phyloP scores from a whole-genome alignment of 2,329 filamentous ascomycete genomes.

The Geosmithia morbida region DNA sequence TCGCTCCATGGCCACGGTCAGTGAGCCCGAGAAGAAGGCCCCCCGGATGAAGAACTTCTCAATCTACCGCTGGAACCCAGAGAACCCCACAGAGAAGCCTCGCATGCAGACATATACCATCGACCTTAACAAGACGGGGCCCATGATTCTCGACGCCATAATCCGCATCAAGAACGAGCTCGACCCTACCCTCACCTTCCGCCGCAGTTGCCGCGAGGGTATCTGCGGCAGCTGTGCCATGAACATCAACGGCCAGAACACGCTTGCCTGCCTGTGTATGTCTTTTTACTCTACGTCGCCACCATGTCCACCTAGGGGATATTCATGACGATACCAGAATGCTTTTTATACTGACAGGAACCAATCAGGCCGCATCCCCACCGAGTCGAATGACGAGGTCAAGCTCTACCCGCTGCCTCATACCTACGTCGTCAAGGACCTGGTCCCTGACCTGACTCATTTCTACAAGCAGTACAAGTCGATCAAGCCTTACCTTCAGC shows the following conservation, averaged over 20 bases:
- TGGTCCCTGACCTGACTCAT: slow-evolving; percentile 92
- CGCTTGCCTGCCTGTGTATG: slow-evolving; percentile 91
- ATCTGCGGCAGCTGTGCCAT: slow-evolving; percentile 98
- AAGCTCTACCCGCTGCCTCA: slow-evolving; percentile 97
- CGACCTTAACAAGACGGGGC: slow-evolving; percentile 96
- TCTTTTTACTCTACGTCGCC: slow-evolving; percentile 11
- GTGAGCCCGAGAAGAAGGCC: slow-evolving; percentile 46
- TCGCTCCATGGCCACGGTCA: slow-evolving; percentile 40
- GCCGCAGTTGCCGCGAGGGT: slow-evolving; percentile 90
- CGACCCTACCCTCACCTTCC: slow-evolving; percentile 91
- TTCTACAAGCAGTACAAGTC: slow-evolving; percentile 99
- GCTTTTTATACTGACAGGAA: slow-evolving; percentile 11
- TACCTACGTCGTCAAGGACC: slow-evolving; percentile 98
- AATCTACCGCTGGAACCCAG: slow-evolving; percentile 98
- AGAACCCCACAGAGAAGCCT: slow-evolving; percentile 83
- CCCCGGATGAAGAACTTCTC: slow-evolving; percentile 85
- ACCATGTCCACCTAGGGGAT: slow-evolving; percentile 1
- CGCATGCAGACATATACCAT: slow-evolving; percentile 89
- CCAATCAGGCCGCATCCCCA: slow-evolving; percentile 75
- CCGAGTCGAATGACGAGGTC: slow-evolving; percentile 63
- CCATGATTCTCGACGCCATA: slow-evolving; percentile 94
- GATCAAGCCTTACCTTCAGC: slow-evolving; percentile 96
- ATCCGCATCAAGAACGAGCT: slow-evolving; percentile 99
- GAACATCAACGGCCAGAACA: slow-evolving; percentile 99
- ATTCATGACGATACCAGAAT: too few species aligned